These are phyloP conservation scores for Grosmannia serpens DNA, from an alignment of 2,329 filamentous ascomycete genomes.

Conservation along the genomic window DNA sequence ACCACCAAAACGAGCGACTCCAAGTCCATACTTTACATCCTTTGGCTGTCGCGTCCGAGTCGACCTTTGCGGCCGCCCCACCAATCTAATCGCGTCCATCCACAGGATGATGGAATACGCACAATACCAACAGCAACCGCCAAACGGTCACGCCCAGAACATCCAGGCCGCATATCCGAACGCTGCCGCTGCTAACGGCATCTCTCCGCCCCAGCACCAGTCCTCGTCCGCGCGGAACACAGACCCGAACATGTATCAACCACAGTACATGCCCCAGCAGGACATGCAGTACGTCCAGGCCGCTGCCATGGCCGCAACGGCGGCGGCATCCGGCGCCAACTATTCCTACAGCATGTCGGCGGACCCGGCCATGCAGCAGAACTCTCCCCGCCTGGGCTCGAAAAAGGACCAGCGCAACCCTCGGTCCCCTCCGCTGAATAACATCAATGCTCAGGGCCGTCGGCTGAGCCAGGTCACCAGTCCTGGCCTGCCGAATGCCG, in stretches of 20 bases:
- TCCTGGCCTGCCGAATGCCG: slow-evolving; percentile 61
- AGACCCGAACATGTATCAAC: slow-evolving; percentile 68
- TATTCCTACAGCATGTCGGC: slow-evolving; percentile 59
- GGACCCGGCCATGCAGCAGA: slow-evolving; percentile 55
- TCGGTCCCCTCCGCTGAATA: slow-evolving; percentile 66
- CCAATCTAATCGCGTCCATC: slow-evolving; percentile 1
- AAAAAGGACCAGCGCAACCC: slow-evolving; percentile 63
- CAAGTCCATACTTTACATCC: neutral
- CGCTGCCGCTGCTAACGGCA: slow-evolving; percentile 42
- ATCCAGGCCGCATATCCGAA: slow-evolving; percentile 54
- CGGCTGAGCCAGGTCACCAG: slow-evolving; percentile 70
- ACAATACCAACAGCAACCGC: slow-evolving; percentile 59
- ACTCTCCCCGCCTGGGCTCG: slow-evolving; percentile 67
- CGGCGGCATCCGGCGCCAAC: slow-evolving; percentile 74
- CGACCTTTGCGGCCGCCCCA: neutral
- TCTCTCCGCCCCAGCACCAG: slow-evolving; percentile 48
- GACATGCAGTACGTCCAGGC: slow-evolving; percentile 84
- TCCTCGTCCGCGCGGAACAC: slow-evolving; percentile 15
- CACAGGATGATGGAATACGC: slow-evolving; percentile 59
- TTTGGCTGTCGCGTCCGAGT: neutral
- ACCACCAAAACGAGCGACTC: neutral
- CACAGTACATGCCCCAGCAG: slow-evolving; percentile 61
- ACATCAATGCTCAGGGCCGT: slow-evolving; percentile 41
- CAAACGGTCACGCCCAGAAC: slow-evolving; percentile 54
- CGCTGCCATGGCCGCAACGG: slow-evolving; percentile 84